A percentile compares a stretch with the other conserved stretches of the same genome.
Conservation (phyloP, 176 grass and related monocot species). For the Aechmea fasciata region DNA sequence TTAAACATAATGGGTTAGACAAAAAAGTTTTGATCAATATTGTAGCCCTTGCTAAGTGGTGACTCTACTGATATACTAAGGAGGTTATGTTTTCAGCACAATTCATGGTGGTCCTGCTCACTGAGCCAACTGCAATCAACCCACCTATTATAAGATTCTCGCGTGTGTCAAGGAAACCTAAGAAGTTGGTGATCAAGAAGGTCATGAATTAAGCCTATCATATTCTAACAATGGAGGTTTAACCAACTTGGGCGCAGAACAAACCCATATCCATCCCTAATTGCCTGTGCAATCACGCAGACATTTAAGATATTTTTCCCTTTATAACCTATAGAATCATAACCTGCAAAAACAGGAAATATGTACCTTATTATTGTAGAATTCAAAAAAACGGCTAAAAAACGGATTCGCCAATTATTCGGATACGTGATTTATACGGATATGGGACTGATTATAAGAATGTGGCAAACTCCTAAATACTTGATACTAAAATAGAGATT, state of each 20-base stretch:
- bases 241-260: neutral
- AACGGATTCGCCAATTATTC: no score
- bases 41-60: neutral
- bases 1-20: neutral
- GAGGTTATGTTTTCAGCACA: constrained; percentile 1
- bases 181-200: neutral
- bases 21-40: neutral
- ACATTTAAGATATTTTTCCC: neutral
- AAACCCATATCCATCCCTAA: neutral
- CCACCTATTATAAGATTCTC: neutral
- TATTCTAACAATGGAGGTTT: neutral
- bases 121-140: neutral
- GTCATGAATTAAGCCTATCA: neutral
- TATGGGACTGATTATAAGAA: no score
- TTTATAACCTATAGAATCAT: neutral
- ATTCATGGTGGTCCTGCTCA: neutral
- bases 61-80: neutral
- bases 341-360: neutral
- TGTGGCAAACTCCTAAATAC: no score
- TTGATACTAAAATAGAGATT: no score
- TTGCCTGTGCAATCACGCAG: neutral
- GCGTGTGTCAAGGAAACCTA: neutral
- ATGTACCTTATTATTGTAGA: constrained; percentile 97
- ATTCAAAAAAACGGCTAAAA: no score
- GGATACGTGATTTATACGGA: no score